phyloP scores from a whole-genome alignment of 2,329 filamentous ascomycete genomes.

The Colletotrichum acutatum region DNA sequence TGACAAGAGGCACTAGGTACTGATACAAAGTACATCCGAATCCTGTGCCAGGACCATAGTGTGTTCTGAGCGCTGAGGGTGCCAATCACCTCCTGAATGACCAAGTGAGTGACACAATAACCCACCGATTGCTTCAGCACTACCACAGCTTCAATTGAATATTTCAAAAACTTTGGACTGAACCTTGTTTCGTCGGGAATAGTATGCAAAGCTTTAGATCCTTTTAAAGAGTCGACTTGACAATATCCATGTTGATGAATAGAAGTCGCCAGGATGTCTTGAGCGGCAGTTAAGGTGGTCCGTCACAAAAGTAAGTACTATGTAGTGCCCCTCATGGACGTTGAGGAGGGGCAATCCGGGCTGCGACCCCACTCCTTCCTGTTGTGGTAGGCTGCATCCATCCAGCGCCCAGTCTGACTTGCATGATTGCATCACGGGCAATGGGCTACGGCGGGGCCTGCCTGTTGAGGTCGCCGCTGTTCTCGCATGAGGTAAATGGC shows the following conservation, averaged over 20 bases:
- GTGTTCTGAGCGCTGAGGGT: not conserved
- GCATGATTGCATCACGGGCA: conserved; percentile 35
- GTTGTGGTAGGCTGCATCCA: conserved; percentile 32
- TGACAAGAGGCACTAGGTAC: not conserved
- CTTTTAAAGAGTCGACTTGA: not conserved
- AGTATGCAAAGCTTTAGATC: not conserved
- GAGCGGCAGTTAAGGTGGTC: not conserved
- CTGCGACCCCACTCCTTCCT: conserved; percentile 23
- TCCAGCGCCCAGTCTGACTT: conserved; percentile 23
- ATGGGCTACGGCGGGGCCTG: conserved; percentile 27
- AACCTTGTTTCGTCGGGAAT: no score
- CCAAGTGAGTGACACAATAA: not conserved
- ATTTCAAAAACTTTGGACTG: no score
- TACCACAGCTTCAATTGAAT: not conserved
- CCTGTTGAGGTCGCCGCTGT: conserved; percentile 1
- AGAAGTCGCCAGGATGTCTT: not conserved
- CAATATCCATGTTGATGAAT: not conserved
- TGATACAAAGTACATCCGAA: no score
- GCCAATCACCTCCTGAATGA: not conserved
- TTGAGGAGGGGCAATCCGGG: conserved; percentile 18
- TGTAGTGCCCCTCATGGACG: not conserved
- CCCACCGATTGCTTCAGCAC: not conserved
- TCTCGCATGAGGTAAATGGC: not conserved
- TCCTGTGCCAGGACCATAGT: not conserved
- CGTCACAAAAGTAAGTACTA: not conserved